Percentiles rank a stretch among this genome's conserved stretches.
These are phyloP conservation scores for Arthroderma sp. DNA, from an alignment of 2,329 filamentous ascomycete genomes.

Conservation along the genomic window DNA sequence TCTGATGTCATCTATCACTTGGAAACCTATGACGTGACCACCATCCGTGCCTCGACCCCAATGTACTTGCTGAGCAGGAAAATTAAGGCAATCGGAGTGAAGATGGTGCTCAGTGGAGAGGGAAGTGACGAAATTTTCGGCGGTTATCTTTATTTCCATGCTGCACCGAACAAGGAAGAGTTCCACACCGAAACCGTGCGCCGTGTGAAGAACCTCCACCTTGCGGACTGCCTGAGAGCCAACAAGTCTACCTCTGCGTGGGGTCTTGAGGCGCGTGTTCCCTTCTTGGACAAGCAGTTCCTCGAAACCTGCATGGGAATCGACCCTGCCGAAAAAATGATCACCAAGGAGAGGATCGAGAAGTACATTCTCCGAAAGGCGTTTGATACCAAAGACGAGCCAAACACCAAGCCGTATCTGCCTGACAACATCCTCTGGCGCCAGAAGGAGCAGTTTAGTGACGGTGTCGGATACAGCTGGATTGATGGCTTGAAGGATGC, in stretches of 20 bases:
- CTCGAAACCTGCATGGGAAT: conserved; percentile 86
- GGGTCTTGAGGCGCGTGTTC: conserved; percentile 94
- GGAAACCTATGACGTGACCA: conserved; percentile 95
- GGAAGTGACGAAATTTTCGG: conserved; percentile 97
- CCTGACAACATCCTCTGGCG: conserved; percentile 92
- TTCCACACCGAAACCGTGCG: conserved; percentile 93
- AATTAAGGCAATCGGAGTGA: conserved; percentile 98
- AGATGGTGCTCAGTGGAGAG: conserved; percentile 97
- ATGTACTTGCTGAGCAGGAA: conserved; percentile 98
- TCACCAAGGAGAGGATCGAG: conserved; percentile 76
- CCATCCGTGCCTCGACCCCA: conserved; percentile 92
- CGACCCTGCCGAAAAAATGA: conserved; percentile 91
- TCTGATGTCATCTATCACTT: conserved; percentile 97
- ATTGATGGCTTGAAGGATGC: conserved; percentile 95
- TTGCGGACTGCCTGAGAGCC: conserved; percentile 90
- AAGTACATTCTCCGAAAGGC: conserved; percentile 98
- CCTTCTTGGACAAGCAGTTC: conserved; percentile 96
- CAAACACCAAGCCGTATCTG: conserved; percentile 70
- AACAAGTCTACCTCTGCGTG: conserved; percentile 99
- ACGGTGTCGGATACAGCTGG: conserved; percentile 98
- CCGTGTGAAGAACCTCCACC: conserved; percentile 89
- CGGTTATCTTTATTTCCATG: conserved; percentile 97
- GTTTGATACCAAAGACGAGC: conserved; percentile 85
- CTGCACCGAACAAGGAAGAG: conserved; percentile 75
- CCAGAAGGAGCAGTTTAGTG: conserved; percentile 99